A percentile compares a stretch with the other conserved stretches of the same genome.
These are phyloP conservation scores for Eutrema yunnanense DNA, from an alignment of 345 rosid genomes.

Conservation along the genomic window DNA sequence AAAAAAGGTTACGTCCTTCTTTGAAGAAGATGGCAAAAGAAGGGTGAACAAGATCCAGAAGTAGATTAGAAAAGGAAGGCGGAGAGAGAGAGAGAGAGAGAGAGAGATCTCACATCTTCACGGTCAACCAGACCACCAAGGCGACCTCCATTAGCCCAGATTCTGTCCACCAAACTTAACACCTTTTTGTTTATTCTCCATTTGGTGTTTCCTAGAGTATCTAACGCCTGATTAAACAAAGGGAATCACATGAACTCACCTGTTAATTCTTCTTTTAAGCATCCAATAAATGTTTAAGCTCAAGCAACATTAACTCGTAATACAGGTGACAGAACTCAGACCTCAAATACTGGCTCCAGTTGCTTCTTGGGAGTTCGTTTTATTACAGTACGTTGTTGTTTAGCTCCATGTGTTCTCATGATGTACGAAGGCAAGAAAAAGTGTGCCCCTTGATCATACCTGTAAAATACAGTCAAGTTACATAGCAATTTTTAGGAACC, in stretches of 20 bases:
- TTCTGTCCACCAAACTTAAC: conserved; percentile 77
- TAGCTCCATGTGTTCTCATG: conserved; percentile 96
- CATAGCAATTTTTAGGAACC: conserved; percentile 17
- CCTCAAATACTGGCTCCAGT: conserved; percentile 76
- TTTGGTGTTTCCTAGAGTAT: conserved; percentile 91
- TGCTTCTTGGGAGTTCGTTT: conserved; percentile 58
- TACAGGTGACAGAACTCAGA: conserved; percentile 30
- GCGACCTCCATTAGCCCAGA: conserved; percentile 89
- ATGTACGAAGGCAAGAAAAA: conserved; percentile 77
- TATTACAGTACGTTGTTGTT: conserved; percentile 59
- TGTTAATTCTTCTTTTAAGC: neutral
- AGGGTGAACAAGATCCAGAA: neutral
- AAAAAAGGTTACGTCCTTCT: conserved; percentile 2
- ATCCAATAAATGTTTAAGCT: conserved; percentile 9
- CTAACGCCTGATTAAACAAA: conserved; percentile 64
- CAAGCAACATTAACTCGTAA: neutral
- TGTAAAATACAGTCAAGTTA: conserved; percentile 34
- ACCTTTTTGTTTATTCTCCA: conserved; percentile 88
- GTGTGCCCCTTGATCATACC: conserved; percentile 87
- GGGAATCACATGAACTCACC: conserved; percentile 13
- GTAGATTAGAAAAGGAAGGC: neutral
- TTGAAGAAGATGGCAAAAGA: neutral
- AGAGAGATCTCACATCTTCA: conserved; percentile 66
- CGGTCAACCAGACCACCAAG: conserved; percentile 78
- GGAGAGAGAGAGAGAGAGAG: neutral